Percentiles rank a stretch among this genome's conserved stretches.
phyloP scores from a whole-genome alignment of 192 early-diverging fungal genomes.

The Linnemannia elongata region DNA sequence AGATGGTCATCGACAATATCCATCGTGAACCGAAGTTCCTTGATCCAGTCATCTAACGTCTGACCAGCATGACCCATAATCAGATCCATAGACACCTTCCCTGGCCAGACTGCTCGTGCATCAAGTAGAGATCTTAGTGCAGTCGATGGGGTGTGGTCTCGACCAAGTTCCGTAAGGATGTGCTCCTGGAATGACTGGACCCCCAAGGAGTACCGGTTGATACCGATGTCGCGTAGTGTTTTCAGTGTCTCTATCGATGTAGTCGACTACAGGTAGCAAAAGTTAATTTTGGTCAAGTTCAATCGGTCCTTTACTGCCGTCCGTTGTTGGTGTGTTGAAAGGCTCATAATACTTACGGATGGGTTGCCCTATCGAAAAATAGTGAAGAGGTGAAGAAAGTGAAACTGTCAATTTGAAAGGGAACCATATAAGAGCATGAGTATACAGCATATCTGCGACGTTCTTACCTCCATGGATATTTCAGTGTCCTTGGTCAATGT shows the following conservation, averaged over 20 bases:
- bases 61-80: slow-evolving; percentile 67
- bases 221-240: slow-evolving; percentile 58
- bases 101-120: slow-evolving; percentile 60
- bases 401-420: background rate
- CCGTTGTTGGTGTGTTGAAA: background rate
- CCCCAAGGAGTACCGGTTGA: slow-evolving; percentile 68
- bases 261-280: slow-evolving; percentile 37
- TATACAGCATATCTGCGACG: background rate
- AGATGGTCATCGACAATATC: slow-evolving; percentile 65
- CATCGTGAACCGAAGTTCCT: slow-evolving; percentile 60
- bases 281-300: slow-evolving; percentile 23
- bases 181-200: slow-evolving; percentile 63
- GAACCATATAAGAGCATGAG: background rate
- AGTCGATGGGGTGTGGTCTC: slow-evolving; percentile 62
- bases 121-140: slow-evolving; percentile 56
- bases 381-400: background rate
- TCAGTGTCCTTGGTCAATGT: slow-evolving; percentile 52
- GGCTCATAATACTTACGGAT: slow-evolving; percentile 51
- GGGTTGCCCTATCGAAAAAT: slow-evolving; percentile 62
- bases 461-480: slow-evolving; percentile 66
- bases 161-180: slow-evolving; percentile 56
- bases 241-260: slow-evolving; percentile 40
- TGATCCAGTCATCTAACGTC: slow-evolving; percentile 56
- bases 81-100: slow-evolving; percentile 63
- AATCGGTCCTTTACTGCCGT: background rate